These are phyloP conservation scores for Mycena polygramma DNA, from an alignment of 768 basidiomycete species.

Conservation along the genomic window DNA sequence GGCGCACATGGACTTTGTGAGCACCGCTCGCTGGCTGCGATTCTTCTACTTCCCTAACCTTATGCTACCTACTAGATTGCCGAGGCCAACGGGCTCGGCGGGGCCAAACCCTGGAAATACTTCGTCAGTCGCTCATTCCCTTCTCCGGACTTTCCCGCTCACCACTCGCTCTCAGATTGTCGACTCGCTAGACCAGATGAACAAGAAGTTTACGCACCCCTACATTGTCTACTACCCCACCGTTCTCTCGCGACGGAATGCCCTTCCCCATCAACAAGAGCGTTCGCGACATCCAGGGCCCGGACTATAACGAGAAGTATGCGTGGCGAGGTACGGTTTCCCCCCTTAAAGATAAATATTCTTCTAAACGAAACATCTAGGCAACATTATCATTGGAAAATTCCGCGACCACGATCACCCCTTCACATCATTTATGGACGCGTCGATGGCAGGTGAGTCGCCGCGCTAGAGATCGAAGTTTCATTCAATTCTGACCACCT, in stretches of 20 bases:
- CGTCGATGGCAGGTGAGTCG: constrained; percentile 76
- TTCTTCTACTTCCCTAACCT: constrained; percentile 23
- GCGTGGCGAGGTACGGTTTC: constrained; percentile 71
- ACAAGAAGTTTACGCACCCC: constrained; percentile 80
- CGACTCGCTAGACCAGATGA: constrained; percentile 85
- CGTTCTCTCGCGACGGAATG: constrained; percentile 83
- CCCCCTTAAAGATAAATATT: not conserved
- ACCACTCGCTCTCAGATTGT: constrained; percentile 62
- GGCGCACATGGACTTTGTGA: constrained; percentile 84
- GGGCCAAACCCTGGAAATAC: constrained; percentile 75
- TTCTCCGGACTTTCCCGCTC: constrained; percentile 35
- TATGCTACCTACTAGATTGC: constrained; percentile 65
- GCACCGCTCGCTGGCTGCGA: constrained; percentile 35
- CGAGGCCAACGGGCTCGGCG: constrained; percentile 67
- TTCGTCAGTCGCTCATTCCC: constrained; percentile 63
- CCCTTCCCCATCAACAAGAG: constrained; percentile 85
- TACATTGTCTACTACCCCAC: constrained; percentile 87
- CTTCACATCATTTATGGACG: constrained; percentile 73
- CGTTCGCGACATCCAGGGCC: constrained; percentile 81
- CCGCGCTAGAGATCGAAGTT: too few species aligned
- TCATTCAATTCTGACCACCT: too few species aligned
- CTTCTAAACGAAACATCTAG: constrained; percentile 12
- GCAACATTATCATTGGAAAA: constrained; percentile 84
- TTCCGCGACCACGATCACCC: constrained; percentile 62
- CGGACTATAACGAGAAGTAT: constrained; percentile 66